Conservation (phyloP, 257 asterid genomes). For the Petunia axillaris region DNA sequence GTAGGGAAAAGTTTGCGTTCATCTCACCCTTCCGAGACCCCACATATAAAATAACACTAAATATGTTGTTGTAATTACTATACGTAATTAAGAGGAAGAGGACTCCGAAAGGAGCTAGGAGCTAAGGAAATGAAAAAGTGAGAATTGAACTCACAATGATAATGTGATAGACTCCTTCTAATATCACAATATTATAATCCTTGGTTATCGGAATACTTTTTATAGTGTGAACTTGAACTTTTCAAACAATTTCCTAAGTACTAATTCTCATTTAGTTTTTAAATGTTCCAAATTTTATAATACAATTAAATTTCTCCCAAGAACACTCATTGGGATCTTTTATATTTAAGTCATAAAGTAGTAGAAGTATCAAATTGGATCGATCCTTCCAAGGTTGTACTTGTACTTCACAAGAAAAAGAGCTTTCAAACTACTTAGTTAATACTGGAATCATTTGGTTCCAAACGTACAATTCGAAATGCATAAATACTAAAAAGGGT, state of each 20-base stretch:
- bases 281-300: no score
- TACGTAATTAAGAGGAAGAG: no score
- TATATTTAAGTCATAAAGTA: neutral
- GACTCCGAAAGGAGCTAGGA: no score
- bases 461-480: constrained; percentile 21
- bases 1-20: no score
- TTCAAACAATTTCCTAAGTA: neutral
- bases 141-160: neutral
- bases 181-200: no score
- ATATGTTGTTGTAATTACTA: no score
- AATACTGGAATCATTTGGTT: neutral
- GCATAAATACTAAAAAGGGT: constrained; percentile 11
- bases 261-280: no score
- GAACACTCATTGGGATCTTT: neutral
- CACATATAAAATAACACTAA: no score
- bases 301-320: neutral
- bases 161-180: no score
- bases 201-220: neutral
- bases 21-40: no score
- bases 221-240: neutral
- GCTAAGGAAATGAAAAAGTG: neutral
- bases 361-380: neutral
- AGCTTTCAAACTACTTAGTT: neutral
- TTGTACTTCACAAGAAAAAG: constrained; percentile 30
- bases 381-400: constrained; percentile 21